Base-by-base conservation (phyloP, 2,329 filamentous ascomycete genomes). In the Fusarium pilosicola region DNA sequence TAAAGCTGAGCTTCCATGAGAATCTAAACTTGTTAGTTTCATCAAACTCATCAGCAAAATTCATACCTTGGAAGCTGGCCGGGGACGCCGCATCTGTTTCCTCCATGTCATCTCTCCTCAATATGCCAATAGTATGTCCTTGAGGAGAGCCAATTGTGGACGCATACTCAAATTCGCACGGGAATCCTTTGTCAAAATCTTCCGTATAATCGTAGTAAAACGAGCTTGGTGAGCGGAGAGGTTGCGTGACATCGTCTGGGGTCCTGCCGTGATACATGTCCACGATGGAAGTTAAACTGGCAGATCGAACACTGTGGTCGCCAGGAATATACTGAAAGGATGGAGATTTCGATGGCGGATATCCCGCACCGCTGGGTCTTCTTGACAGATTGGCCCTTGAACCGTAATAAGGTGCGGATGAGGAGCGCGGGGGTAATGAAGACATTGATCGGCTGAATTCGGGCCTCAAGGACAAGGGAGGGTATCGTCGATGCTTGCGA, bases 151-250 rank as follows among this genome's bases (percentile, higher is more conserved):
- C 80, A 15, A 83, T 61, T 22, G 82, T 77, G 24, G 74, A 60
- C 17, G 58, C 62, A 36, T 69, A 41, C 8, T 74, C 63, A 10
- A 66, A 44, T 13, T 74, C 55, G 12, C 56, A 74, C 36, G 76
- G 65, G 26, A 68, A 63, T 24, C 76, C 78, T 49, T 77, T 80
- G 24, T 87, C 85, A 58, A 88, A 88, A 7, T 83, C 84, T 71
- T 88, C 87, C 24, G 82, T 85, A 74, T 88, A 88, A 74, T 89
- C 87, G 69, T 88, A 88, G 74, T 88, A 88, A 44, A 85, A 81
- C 48, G 85, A 81, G 65, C 82, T 76, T 41, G 74, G 63, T 51
- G 80, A 73, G 62, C 79, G 81, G n/a, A 80, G 68, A 36, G 76
- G 65, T 41, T 76, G 79, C 8, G 75, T 78, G 39, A 73, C 73